A percentile compares a stretch with the other conserved stretches of the same genome.
Evolutionary conservation across 1,284 basidiomycete species (phyloP).

Genomic region (Caloboletus firmus): DNA sequence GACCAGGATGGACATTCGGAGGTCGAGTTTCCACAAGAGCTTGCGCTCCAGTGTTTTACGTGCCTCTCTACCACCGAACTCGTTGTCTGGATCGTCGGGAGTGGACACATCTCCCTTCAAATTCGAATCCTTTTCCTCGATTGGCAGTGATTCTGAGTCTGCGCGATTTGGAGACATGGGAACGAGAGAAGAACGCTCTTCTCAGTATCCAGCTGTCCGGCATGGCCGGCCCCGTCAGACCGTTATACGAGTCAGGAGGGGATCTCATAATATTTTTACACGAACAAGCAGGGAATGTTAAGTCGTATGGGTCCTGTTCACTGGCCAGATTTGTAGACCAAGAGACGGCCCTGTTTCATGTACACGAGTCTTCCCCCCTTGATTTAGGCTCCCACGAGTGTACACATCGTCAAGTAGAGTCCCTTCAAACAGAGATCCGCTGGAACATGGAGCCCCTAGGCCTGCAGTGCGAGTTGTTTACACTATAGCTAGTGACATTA

Average conservation of each 20-base stretch:
- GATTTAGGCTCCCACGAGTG: too few relatives aligned
- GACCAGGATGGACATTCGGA: constrained; percentile 50
- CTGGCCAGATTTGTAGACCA: too few relatives aligned
- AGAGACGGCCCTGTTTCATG: too few relatives aligned
- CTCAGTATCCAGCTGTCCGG: not conserved
- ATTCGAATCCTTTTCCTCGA: constrained; percentile 4
- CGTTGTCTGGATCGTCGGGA: constrained; percentile 25
- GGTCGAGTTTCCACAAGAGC: constrained; percentile 49
- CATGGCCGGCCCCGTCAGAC: not conserved
- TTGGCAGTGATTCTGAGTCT: not conserved
- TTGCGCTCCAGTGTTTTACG: constrained; percentile 45
- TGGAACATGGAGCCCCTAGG: too few relatives aligned
- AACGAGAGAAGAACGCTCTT: not conserved
- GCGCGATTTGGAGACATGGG: constrained; percentile 6
- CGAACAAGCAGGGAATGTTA: not conserved
- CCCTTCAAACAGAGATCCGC: too few relatives aligned
- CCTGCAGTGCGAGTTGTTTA: too few relatives aligned
- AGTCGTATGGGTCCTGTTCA: too few relatives aligned
- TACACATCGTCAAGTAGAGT: too few relatives aligned
- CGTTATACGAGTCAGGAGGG: not conserved
- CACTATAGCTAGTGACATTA: too few relatives aligned
- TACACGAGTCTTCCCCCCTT: too few relatives aligned
- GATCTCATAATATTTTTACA: not conserved
- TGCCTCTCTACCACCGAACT: constrained; percentile 47
- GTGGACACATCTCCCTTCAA: not conserved